phyloP scores from a whole-genome alignment of 2,329 filamentous ascomycete genomes.

The Endoconidiophora laricicola region DNA sequence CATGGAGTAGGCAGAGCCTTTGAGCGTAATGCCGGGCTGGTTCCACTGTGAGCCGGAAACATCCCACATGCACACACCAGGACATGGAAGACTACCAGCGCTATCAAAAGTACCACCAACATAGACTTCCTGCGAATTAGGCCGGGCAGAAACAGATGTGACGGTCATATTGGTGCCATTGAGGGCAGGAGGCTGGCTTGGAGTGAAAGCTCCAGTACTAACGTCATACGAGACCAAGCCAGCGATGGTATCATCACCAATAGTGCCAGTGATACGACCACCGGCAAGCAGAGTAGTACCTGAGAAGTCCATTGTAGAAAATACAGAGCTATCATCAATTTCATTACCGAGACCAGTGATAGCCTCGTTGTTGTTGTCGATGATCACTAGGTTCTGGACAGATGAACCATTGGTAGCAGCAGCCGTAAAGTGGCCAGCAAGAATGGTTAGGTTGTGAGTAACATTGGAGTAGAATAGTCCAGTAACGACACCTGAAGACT shows the following conservation, averaged over 20 bases:
- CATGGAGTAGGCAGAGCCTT: slow-evolving; percentile 54
- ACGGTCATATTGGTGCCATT: slow-evolving; percentile 55
- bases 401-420: slow-evolving; percentile 49
- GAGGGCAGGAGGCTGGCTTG: slow-evolving; percentile 58
- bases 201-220: slow-evolving; percentile 37
- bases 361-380: slow-evolving; percentile 53
- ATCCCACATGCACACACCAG: slow-evolving; percentile 66
- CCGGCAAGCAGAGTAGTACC: slow-evolving; percentile 63
- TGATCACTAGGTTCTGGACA: slow-evolving; percentile 65
- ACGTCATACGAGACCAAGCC: slow-evolving; percentile 75
- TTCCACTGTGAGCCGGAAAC: slow-evolving; percentile 59
- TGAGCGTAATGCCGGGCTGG: slow-evolving; percentile 54
- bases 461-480: slow-evolving; percentile 61
- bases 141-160: slow-evolving; percentile 57
- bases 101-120: slow-evolving; percentile 73
- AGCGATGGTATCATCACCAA: slow-evolving; percentile 44
- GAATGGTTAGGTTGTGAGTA: slow-evolving; percentile 63
- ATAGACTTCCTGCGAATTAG: slow-evolving; percentile 57
- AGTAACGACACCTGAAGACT: slow-evolving; percentile 48
- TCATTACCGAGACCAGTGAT: slow-evolving; percentile 53
- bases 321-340: slow-evolving; percentile 55
- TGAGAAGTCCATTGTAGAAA: slow-evolving; percentile 53
- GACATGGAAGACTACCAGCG: slow-evolving; percentile 69
- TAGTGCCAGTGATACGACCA: slow-evolving; percentile 56
- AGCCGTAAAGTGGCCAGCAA: slow-evolving; percentile 74